These are phyloP conservation scores for Boletus sp. DNA, from an alignment of 1,284 basidiomycete species.

Conservation along the genomic window DNA sequence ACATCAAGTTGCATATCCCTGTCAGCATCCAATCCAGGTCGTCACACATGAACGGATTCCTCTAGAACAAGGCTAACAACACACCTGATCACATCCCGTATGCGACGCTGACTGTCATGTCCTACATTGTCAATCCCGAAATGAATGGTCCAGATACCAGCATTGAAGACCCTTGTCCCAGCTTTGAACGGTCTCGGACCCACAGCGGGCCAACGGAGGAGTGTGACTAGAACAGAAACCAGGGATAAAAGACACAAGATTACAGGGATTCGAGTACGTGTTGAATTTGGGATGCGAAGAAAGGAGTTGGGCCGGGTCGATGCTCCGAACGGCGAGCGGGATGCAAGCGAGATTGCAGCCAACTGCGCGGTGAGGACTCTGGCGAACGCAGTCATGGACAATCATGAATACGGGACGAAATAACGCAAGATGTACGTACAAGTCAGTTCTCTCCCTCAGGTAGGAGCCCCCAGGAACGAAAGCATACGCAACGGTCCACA, in stretches of 20 bases:
- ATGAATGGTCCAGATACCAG: constrained; percentile 93
- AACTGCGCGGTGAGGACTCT: constrained; percentile 57
- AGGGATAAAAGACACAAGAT: constrained; percentile 47
- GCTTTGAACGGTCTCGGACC: constrained; percentile 61
- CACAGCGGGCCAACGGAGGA: constrained; percentile 51
- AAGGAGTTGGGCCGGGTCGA: background rate
- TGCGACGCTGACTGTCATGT: constrained; percentile 78
- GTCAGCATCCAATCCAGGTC: constrained; percentile 5
- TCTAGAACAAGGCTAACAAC: constrained; percentile 19
- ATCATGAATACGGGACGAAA: background rate
- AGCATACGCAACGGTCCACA: constrained; percentile 90
- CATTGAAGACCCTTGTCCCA: constrained; percentile 71
- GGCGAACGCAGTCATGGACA: background rate
- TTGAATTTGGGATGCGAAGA: constrained; percentile 12
- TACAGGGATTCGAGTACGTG: constrained; percentile 27
- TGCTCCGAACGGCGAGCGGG: constrained; percentile 38
- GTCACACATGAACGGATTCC: background rate
- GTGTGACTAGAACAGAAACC: constrained; percentile 50
- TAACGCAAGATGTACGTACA: constrained; percentile 41
- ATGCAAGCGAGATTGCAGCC: constrained; percentile 47
- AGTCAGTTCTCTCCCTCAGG: constrained; percentile 79
- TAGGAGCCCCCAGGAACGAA: constrained; percentile 85
- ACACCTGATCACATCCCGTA: constrained; percentile 69
- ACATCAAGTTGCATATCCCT: constrained; percentile 83
- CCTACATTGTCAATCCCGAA: constrained; percentile 86